Percentiles rank a stretch among this genome's conserved stretches.
phyloP scores from a whole-genome alignment of 2,329 filamentous ascomycete genomes.

The Verticillium nonalfalfae region DNA sequence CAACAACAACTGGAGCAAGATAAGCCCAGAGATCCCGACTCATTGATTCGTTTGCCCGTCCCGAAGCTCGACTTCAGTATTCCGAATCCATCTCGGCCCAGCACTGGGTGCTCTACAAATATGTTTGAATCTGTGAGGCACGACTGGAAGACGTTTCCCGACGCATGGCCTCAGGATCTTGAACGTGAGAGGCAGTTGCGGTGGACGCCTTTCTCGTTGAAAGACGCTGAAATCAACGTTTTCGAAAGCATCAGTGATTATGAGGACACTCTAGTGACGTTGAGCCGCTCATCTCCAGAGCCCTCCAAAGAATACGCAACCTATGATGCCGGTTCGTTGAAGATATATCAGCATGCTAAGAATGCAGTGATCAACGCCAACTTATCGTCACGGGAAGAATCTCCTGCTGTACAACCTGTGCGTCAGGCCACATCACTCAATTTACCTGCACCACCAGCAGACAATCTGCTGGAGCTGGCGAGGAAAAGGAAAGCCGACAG shows the following conservation, averaged over 20 bases:
- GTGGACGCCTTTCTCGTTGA: conserved; percentile 3
- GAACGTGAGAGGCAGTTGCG: not conserved
- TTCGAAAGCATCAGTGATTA: not conserved
- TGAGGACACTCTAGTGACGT: not conserved
- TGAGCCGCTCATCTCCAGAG: not conserved
- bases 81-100: conserved; percentile 16
- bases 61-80: conserved; percentile 20
- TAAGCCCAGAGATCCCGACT: conserved; percentile 15
- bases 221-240: not conserved
- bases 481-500: conserved; percentile 2
- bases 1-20: conserved; percentile 19
- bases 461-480: not conserved
- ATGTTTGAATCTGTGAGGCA: conserved; percentile 15
- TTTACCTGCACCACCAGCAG: not conserved
- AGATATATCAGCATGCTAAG: not conserved
- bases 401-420: not conserved
- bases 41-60: conserved; percentile 18
- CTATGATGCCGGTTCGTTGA: not conserved
- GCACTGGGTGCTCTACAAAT: conserved; percentile 11
- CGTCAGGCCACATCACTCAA: not conserved
- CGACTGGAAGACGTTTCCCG: conserved; percentile 1
- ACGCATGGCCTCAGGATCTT: conserved; percentile 9
- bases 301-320: not conserved
- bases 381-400: not conserved
- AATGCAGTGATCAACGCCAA: not conserved